Conservation (phyloP, 768 basidiomycete species). For the Phaffia tasmanica region DNA sequence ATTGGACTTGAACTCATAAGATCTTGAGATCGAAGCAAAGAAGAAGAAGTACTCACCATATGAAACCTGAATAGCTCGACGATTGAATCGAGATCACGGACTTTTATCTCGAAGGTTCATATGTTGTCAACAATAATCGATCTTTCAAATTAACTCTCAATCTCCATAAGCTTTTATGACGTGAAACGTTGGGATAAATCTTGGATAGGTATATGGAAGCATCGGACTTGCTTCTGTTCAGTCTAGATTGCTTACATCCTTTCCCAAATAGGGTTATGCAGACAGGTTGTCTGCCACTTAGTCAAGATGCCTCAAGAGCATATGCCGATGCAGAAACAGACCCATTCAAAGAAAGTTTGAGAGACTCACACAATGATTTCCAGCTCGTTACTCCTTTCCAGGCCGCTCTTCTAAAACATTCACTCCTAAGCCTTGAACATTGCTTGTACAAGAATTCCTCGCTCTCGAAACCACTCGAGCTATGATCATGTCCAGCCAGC, state of each 20-base stretch:
- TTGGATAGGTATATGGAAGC: background rate
- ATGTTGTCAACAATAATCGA: conserved; percentile 3
- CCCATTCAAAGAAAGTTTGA: background rate
- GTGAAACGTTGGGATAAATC: background rate
- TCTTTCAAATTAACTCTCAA: conserved; percentile 2
- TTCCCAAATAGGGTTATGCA: background rate
- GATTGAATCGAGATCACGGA: conserved; percentile 1
- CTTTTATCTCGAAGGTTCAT: background rate
- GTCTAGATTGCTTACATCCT: background rate
- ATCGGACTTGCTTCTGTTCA: background rate
- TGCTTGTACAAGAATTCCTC: background rate
- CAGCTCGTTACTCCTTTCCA: conserved; percentile 5
- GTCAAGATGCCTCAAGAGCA: background rate
- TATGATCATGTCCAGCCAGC: background rate
- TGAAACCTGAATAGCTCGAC: background rate
- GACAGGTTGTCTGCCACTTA: background rate
- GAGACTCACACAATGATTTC: conserved; percentile 10
- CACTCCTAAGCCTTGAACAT: background rate
- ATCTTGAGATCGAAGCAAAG: background rate
- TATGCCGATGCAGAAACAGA: background rate
- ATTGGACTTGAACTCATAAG: background rate
- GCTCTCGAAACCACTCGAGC: background rate
- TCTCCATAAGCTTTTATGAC: background rate
- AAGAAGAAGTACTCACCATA: background rate
- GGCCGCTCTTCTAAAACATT: background rate